Evolutionary conservation across 108 stramenopile genomes (phyloP).

Genomic region (Cyclostephanos invisitatus): DNA sequence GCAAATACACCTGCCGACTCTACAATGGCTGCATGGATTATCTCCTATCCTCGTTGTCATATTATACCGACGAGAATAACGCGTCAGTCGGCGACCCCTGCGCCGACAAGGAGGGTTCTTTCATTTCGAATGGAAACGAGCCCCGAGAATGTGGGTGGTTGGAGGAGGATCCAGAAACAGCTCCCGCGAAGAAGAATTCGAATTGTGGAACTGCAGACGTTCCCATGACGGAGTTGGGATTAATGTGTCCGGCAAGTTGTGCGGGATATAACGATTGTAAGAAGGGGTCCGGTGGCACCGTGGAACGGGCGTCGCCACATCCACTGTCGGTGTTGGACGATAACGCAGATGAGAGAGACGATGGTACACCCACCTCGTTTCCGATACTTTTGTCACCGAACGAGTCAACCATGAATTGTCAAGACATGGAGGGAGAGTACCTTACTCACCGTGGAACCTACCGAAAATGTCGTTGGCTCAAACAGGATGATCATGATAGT

Average conservation of each 20-base stretch:
- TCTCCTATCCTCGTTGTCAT: slow-evolving; percentile 20
- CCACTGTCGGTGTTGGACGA: background rate
- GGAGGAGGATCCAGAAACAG: slow-evolving; percentile 35
- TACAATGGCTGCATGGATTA: slow-evolving; percentile 48
- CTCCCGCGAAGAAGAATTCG: slow-evolving; percentile 40
- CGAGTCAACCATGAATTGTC: slow-evolving; percentile 1
- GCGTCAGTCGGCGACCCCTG: slow-evolving; percentile 33
- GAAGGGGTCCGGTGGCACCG: background rate
- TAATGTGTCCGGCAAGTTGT: slow-evolving; percentile 45
- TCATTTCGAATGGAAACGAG: slow-evolving; percentile 29
- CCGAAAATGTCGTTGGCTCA: slow-evolving; percentile 42
- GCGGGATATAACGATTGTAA: slow-evolving; percentile 41
- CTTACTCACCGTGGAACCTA: slow-evolving; percentile 29
- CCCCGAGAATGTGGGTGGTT: slow-evolving; percentile 40
- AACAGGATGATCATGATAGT: slow-evolving; percentile 6
- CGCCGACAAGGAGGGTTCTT: slow-evolving; percentile 32
- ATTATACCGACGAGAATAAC: slow-evolving; percentile 17
- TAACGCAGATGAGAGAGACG: background rate
- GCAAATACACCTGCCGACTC: slow-evolving; percentile 42
- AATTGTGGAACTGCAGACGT: slow-evolving; percentile 40
- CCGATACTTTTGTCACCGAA: slow-evolving; percentile 1
- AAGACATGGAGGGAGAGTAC: slow-evolving; percentile 28
- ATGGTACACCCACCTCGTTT: background rate
- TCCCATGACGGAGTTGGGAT: slow-evolving; percentile 31
- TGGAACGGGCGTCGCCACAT: slow-evolving; percentile 1